These are phyloP conservation scores for Nyctanthes arbortristis DNA, from an alignment of 257 asterid genomes.

Conservation along the genomic window DNA sequence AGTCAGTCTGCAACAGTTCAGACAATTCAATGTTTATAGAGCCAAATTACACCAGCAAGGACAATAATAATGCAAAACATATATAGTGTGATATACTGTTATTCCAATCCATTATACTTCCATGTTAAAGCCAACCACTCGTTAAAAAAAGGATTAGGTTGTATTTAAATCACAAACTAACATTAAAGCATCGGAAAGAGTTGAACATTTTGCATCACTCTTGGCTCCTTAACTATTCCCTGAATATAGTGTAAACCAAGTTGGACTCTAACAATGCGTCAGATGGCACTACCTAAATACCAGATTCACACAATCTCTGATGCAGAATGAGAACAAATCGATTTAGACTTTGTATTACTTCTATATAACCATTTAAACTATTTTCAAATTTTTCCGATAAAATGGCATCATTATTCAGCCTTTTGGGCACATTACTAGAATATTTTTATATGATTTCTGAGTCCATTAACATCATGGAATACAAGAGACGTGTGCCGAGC, in stretches of 20 bases:
- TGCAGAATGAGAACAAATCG: too few species aligned
- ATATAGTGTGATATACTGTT: background rate
- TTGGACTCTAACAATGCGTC: background rate
- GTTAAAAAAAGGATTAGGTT: background rate
- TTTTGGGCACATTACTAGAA: background rate
- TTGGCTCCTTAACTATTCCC: background rate
- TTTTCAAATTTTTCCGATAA: background rate
- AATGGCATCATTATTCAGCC: background rate
- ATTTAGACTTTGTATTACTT: too few species aligned
- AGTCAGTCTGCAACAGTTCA: conserved; percentile 16
- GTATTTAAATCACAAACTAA: background rate
- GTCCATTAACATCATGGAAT: background rate
- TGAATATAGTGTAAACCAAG: too few species aligned
- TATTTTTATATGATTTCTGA: background rate
- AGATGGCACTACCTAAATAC: background rate
- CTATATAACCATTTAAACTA: background rate
- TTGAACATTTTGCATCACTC: background rate
- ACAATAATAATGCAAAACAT: background rate
- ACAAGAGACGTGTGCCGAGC: background rate
- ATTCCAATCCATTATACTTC: background rate
- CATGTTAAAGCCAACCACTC: background rate
- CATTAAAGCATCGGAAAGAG: background rate
- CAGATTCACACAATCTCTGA: background rate
- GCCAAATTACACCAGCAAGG: background rate
- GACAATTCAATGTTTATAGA: background rate